Percentiles rank a stretch among this genome's conserved stretches.
These are phyloP conservation scores for Uronychia binucleata DNA, from an alignment of 73 alveolate species.

Conservation along the genomic window DNA sequence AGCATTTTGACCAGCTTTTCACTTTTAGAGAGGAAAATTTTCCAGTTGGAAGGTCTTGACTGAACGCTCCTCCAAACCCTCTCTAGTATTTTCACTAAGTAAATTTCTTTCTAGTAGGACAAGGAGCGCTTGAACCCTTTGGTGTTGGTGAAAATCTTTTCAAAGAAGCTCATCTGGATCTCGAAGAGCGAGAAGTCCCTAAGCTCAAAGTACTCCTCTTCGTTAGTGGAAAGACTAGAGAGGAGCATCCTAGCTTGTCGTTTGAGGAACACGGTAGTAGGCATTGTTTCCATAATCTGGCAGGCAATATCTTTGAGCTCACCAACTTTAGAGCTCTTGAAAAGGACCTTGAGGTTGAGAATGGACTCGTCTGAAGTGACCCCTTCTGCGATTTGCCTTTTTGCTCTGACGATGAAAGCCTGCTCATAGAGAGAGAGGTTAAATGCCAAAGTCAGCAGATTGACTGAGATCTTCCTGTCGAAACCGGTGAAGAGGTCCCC, in stretches of 20 bases:
- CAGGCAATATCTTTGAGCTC: not conserved
- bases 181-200: not conserved
- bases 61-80: not conserved
- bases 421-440: slow-evolving; percentile 1
- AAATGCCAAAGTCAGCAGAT: slow-evolving; percentile 3
- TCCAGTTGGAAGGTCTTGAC: not conserved
- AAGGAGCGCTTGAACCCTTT: not conserved
- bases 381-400: not conserved
- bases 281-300: not conserved
- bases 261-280: not conserved
- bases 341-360: not conserved
- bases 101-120: not conserved
- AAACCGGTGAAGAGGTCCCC: slow-evolving; percentile 9
- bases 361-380: not conserved
- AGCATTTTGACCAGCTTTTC: not conserved
- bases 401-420: not conserved
- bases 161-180: not conserved
- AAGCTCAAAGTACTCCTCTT: not conserved
- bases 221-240: not conserved
- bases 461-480: slow-evolving; percentile 33
- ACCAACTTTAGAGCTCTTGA: not conserved
- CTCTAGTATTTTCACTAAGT: not conserved
- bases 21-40: not conserved
- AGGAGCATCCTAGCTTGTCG: not conserved
- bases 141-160: not conserved